A percentile compares a stretch with the other conserved stretches of the same genome.
phyloP scores from a whole-genome alignment of 2,329 filamentous ascomycete species.

The Fusarium bulbicola region DNA sequence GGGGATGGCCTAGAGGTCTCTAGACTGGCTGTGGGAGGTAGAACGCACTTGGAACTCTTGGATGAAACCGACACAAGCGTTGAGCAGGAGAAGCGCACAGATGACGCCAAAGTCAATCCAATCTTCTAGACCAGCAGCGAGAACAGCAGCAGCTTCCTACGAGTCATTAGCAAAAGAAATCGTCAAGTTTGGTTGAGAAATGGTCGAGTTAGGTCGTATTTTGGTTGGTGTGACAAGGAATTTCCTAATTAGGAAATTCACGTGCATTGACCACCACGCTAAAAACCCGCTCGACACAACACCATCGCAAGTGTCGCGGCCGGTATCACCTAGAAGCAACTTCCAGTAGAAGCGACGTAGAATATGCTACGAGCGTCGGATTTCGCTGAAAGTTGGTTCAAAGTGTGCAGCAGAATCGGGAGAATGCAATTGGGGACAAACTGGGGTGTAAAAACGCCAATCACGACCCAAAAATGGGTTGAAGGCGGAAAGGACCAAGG shows the following conservation, averaged over 20 bases:
- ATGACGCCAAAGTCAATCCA: conserved; percentile 97
- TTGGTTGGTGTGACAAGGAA: background rate
- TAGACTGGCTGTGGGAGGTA: no score
- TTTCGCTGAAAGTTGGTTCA: background rate
- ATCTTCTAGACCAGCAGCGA: conserved; percentile 84
- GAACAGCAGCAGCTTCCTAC: conserved; percentile 73
- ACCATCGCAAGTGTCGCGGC: background rate
- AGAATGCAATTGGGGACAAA: background rate
- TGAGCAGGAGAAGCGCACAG: conserved; percentile 82
- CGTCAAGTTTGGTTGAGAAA: background rate
- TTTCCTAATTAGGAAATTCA: background rate
- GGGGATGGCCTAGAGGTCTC: no score
- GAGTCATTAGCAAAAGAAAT: background rate
- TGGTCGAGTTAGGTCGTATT: background rate
- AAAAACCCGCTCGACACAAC: background rate
- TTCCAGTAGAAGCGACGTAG: background rate
- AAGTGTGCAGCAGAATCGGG: no score
- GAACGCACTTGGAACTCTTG: conserved; percentile 72
- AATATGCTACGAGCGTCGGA: no score
- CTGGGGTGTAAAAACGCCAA: no score
- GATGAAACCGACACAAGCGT: conserved; percentile 85
- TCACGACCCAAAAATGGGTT: background rate
- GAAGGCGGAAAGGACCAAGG: background rate
- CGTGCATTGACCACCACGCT: background rate
- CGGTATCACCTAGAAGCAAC: background rate